These are phyloP conservation scores for Mortierella antarctica DNA, from an alignment of 192 early-diverging fungal genomes.

Conservation along the genomic window DNA sequence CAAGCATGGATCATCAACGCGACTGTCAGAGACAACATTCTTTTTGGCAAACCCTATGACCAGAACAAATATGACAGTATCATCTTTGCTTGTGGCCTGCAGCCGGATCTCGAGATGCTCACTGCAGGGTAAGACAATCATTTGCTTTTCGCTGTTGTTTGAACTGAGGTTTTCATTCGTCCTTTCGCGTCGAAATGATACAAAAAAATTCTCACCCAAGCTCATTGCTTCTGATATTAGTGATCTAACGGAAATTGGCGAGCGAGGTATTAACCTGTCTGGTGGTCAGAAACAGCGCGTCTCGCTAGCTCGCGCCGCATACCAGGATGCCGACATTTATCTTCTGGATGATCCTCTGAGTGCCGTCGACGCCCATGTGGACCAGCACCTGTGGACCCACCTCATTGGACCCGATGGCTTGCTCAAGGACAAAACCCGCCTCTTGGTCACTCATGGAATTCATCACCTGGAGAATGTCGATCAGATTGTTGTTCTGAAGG, in stretches of 20 bases:
- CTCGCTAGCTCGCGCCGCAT: constrained; percentile 82
- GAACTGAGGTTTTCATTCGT: no score
- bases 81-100: constrained; percentile 21
- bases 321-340: constrained; percentile 81
- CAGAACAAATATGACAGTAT: constrained; percentile 62
- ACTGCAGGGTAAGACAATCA: constrained; percentile 15
- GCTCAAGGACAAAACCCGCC: constrained; percentile 76
- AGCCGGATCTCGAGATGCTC: constrained; percentile 27
- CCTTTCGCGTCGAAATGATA: no score
- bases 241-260: constrained; percentile 57
- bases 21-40: constrained; percentile 79
- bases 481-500: constrained; percentile 71
- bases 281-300: constrained; percentile 92
- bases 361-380: constrained; percentile 67
- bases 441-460: constrained; percentile 85
- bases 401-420: constrained; percentile 83
- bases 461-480: constrained; percentile 77
- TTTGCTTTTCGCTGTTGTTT: no score
- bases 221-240: no score
- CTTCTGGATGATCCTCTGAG: constrained; percentile 90
- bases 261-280: constrained; percentile 61
- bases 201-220: no score
- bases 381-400: constrained; percentile 42
- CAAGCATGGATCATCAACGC: constrained; percentile 47
- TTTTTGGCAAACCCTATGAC: constrained; percentile 80